Percentiles rank a stretch among this genome's conserved stretches.
phyloP scores from a whole-genome alignment of 2,329 filamentous ascomycete genomes.

The Trichoderma polysporum region DNA sequence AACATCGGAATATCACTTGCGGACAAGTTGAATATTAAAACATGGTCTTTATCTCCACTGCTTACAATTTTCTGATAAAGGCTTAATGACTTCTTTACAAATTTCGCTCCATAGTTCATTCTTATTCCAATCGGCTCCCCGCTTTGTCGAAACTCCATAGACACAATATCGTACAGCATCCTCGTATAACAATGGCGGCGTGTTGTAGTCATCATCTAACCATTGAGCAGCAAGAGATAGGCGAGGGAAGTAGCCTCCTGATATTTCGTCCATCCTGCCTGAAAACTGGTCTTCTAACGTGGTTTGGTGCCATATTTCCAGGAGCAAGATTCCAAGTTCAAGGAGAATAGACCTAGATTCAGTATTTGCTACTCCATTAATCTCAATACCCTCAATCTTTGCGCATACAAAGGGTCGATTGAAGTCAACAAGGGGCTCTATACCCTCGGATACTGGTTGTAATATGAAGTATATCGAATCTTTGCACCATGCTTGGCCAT shows the following conservation, averaged over 20 bases:
- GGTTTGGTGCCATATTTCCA: constrained; percentile 14
- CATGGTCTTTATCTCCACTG: neutral
- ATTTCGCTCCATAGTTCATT: constrained; percentile 13
- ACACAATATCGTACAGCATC: constrained; percentile 13
- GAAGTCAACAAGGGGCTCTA: neutral
- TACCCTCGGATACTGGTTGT: neutral
- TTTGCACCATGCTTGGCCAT: constrained; percentile 7
- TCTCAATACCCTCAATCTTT: neutral
- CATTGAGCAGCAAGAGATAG: neutral
- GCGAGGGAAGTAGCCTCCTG: neutral
- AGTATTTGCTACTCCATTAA: neutral
- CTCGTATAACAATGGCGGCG: neutral
- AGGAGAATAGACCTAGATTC: constrained; percentile 6
- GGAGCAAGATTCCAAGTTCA: constrained; percentile 15
- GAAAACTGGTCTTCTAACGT: neutral
- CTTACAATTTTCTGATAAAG: constrained; percentile 13
- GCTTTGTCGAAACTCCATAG: neutral
- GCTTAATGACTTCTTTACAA: constrained; percentile 11
- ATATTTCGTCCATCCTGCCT: neutral
- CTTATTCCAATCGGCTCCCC: neutral
- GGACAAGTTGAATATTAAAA: no score
- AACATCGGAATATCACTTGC: no score
- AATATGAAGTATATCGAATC: constrained; percentile 1
- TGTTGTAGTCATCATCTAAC: constrained; percentile 1
- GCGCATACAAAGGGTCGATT: constrained; percentile 7